These are phyloP conservation scores for Xylaria sp. DNA, from an alignment of 2,329 filamentous ascomycete genomes.

Conservation along the genomic window DNA sequence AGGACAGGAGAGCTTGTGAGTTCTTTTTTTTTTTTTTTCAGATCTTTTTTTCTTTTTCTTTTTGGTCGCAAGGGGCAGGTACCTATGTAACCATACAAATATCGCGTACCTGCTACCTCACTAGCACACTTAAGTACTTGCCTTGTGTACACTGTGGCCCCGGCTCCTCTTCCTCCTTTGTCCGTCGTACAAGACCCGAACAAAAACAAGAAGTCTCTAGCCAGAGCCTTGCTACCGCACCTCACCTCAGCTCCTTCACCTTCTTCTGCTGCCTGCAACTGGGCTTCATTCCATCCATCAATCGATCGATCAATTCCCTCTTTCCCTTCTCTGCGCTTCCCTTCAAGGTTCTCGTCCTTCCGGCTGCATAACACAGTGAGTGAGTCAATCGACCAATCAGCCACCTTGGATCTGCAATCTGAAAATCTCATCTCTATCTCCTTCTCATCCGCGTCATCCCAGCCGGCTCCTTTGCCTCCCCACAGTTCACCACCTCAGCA, in stretches of 20 bases:
- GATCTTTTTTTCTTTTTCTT: background rate
- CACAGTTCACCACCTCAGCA: conserved; percentile 18
- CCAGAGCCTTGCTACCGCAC: conserved; percentile 24
- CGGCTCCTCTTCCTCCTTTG: conserved; percentile 2
- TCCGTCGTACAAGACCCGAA: conserved; percentile 16
- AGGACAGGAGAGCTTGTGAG: conserved; percentile 20
- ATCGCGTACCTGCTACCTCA: background rate
- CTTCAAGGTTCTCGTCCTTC: background rate
- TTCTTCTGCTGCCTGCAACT: conserved; percentile 3
- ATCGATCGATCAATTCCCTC: background rate
- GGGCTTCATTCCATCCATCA: background rate
- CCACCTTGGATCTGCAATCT: background rate
- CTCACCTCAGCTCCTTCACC: conserved; percentile 2
- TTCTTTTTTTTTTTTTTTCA: background rate
- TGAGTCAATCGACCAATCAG: background rate
- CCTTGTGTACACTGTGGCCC: conserved; percentile 24
- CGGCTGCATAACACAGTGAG: too few species aligned
- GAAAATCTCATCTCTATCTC: background rate
- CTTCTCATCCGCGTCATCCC: background rate
- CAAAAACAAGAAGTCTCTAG: conserved; percentile 16
- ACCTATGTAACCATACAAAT: background rate
- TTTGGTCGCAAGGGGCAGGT: background rate
- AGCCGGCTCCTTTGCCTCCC: background rate
- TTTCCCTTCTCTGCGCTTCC: background rate
- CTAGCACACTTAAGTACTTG: background rate